These are phyloP conservation scores for Annulohypoxylon maeteangense DNA, from an alignment of 495 filamentous ascomycete genomes.

Conservation along the genomic window DNA sequence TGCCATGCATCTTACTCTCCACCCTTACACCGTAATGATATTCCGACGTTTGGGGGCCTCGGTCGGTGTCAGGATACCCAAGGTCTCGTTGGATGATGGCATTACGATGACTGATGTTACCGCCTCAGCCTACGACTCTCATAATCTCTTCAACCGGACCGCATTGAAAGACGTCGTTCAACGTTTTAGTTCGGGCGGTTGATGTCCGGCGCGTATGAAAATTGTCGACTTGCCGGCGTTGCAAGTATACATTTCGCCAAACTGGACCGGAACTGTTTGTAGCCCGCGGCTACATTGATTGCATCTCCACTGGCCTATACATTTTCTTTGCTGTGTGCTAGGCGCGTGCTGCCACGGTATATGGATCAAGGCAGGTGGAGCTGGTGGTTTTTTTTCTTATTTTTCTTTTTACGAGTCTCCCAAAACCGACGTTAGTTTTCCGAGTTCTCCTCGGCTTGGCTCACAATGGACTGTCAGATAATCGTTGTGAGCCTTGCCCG, in stretches of 20 bases:
- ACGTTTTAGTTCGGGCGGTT: constrained; percentile 23
- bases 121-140: constrained; percentile 36
- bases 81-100: constrained; percentile 47
- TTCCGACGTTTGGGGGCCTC: constrained; percentile 35
- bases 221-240: constrained; percentile 24
- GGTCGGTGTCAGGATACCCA: constrained; percentile 44
- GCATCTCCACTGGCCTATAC: constrained; percentile 16
- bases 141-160: constrained; percentile 33
- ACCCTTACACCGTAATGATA: constrained; percentile 32
- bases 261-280: constrained; percentile 9
- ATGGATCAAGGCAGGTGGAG: constrained; percentile 20
- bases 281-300: constrained; percentile 30
- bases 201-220: constrained; percentile 11
- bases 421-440: background rate
- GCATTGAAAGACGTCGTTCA: background rate
- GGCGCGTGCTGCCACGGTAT: background rate
- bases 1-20: constrained; percentile 5
- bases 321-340: constrained; percentile 17
- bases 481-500: constrained; percentile 3
- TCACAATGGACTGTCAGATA: background rate
- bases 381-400: constrained; percentile 17
- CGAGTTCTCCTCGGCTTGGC: constrained; percentile 5
- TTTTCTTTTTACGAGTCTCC: constrained; percentile 12
- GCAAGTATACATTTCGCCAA: constrained; percentile 19
- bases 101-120: constrained; percentile 45